A percentile compares a stretch with the other conserved stretches of the same genome.
These are phyloP conservation scores for Orbilia ellipsospora DNA, from an alignment of 2,329 filamentous ascomycete genomes.

Conservation along the genomic window DNA sequence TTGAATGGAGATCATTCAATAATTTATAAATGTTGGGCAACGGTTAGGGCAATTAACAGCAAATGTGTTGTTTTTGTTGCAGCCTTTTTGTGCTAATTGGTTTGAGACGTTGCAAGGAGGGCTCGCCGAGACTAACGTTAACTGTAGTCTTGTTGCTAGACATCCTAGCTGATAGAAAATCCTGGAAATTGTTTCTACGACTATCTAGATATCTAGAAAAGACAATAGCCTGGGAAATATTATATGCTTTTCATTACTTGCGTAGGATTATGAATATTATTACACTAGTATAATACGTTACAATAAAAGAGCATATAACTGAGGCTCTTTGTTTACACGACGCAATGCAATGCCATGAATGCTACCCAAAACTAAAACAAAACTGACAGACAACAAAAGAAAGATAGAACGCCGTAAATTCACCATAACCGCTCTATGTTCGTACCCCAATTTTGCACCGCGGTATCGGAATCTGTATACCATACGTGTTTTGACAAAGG, in stretches of 20 bases:
- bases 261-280: not conserved
- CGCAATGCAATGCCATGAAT: constrained; percentile 33
- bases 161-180: too few relatives aligned
- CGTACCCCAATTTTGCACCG: not conserved
- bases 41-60: not conserved
- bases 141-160: too few relatives aligned
- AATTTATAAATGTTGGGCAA: too few relatives aligned
- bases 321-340: not conserved
- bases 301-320: not conserved
- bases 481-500: not conserved
- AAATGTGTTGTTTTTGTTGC: constrained; percentile 23
- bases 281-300: not conserved
- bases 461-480: constrained; percentile 17
- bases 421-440: constrained; percentile 41
- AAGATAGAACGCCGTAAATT: constrained; percentile 41
- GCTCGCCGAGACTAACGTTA: too few relatives aligned
- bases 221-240: not conserved
- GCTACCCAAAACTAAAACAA: constrained; percentile 11
- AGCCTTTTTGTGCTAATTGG: too few relatives aligned
- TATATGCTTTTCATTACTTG: not conserved
- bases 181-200: too few relatives aligned
- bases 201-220: too few relatives aligned
- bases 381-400: constrained; percentile 2
- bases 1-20: too few relatives aligned
- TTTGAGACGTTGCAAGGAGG: too few relatives aligned